phyloP scores from a whole-genome alignment of 345 rosid species.

The Lepidium aucheri region DNA sequence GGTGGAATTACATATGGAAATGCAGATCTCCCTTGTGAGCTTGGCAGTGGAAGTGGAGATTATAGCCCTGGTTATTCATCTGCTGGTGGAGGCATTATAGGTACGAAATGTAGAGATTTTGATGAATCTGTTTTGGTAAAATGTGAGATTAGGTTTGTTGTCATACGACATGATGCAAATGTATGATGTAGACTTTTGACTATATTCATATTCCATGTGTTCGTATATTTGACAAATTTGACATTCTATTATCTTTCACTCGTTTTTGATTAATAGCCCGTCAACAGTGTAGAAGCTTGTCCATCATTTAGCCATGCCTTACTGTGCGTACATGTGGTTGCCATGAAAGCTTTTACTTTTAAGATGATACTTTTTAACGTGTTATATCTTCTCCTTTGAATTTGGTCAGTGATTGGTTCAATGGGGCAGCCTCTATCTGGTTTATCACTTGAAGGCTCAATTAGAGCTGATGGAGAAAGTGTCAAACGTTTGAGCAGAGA shows the following conservation, averaged over 20 bases:
- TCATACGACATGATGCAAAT: not conserved
- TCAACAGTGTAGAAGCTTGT: not conserved
- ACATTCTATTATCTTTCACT: not conserved
- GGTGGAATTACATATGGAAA: conserved; percentile 92
- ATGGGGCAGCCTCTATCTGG: conserved; percentile 84
- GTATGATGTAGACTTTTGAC: conserved; percentile 6
- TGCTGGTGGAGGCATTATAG: conserved; percentile 93
- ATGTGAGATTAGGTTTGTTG: conserved; percentile 7
- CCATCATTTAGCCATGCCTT: not conserved
- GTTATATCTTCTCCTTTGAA: conserved; percentile 16
- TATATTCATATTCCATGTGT: not conserved
- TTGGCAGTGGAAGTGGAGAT: conserved; percentile 99
- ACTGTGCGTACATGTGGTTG: conserved; percentile 7
- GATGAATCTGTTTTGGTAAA: not conserved
- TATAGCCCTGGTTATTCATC: conserved; percentile 50
- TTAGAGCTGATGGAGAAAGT: conserved; percentile 86
- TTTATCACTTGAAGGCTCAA: conserved; percentile 66
- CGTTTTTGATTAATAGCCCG: not conserved
- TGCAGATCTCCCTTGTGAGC: conserved; percentile 87
- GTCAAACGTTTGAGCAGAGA: conserved; percentile 27
- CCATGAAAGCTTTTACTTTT: conserved; percentile 3
- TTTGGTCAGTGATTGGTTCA: conserved; percentile 84
- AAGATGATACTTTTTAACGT: conserved; percentile 15
- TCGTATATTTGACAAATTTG: not conserved
- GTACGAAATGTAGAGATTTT: conserved; percentile 32